Conservation (phyloP, 345 rosid species). For the Alliaria petiolata region DNA sequence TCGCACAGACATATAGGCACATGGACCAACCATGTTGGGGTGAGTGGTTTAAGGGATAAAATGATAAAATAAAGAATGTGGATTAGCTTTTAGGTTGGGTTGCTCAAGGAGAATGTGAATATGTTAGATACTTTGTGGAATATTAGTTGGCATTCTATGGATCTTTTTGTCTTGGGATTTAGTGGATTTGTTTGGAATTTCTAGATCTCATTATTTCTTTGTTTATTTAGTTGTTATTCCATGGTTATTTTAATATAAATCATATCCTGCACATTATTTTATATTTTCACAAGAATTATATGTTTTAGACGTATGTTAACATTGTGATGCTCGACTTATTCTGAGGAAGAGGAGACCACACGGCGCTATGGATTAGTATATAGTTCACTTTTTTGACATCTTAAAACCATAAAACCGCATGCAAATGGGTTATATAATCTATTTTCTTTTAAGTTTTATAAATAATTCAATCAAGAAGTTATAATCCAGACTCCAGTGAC, state of each 20-base stretch:
- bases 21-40: constrained; percentile 23
- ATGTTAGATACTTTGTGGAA: constrained; percentile 23
- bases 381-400: not conserved
- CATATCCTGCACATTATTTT: not conserved
- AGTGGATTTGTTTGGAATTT: constrained; percentile 46
- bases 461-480: not conserved
- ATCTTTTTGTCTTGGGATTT: constrained; percentile 47
- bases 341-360: not conserved
- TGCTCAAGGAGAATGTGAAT: constrained; percentile 33
- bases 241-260: not conserved
- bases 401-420: not conserved
- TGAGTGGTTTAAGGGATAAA: constrained; percentile 15
- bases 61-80: constrained; percentile 20
- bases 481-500: too few relatives aligned
- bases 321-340: not conserved
- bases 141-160: constrained; percentile 57
- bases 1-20: constrained; percentile 10
- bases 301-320: not conserved
- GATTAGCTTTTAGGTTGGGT: constrained; percentile 38
- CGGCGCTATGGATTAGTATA: too few relatives aligned
- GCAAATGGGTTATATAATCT: not conserved
- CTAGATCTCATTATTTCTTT: not conserved
- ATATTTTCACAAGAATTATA: not conserved
- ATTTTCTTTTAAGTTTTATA: not conserved
- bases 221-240: not conserved